Base-by-base conservation (phyloP, 2,329 filamentous ascomycete genomes). In the Diaporthe citri region DNA sequence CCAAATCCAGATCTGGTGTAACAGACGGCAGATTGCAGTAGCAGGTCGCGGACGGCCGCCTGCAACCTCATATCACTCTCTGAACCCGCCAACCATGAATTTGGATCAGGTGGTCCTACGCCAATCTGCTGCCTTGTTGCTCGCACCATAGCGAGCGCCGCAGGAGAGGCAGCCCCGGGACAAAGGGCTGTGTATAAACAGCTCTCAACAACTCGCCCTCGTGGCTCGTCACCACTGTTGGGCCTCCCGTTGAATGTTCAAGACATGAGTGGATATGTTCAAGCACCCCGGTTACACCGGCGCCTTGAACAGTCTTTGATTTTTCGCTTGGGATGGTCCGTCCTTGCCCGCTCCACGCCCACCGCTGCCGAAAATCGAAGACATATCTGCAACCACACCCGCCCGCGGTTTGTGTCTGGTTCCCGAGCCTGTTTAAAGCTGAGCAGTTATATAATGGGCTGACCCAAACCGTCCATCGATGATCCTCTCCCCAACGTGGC, bases 21-120 rank as follows among this genome's bases (percentile, higher is more conserved):
- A 76, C 75, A 25, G 15, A 39, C 75, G 75, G 75, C 75, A 76
- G 67, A 76, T 75, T 76, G 75, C 75, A 76, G 73, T 76, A 75
- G 75, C 60, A 74, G 71, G 71, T 59, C 36, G 71, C 73, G 64
- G 73, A 67, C 74, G 70, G 73, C 66, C 74, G 70, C 71, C 71
- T 71, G 62, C 57, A 60, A 73, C 75, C 73, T 70, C 62, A 75
- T 76, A 71, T 75, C 75, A 75, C 69, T 55, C 67, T 72, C 72
- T 76, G 75, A 76, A 59, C 66, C 71, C 64, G 69, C 70, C 67
- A 46, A 73, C 67, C 75, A 71, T 75, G 56, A 73, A 70, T 76
- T 71, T 75, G 75, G 48, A 73, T 76, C 75, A 75, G 72, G 69
- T 71, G 73, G 75, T 76, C 62, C 51, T 62, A 76, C 73, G 46